These are phyloP conservation scores for Magnaporthales sp. DNA, from an alignment of 2,329 filamentous ascomycete species.

Conservation along the genomic window DNA sequence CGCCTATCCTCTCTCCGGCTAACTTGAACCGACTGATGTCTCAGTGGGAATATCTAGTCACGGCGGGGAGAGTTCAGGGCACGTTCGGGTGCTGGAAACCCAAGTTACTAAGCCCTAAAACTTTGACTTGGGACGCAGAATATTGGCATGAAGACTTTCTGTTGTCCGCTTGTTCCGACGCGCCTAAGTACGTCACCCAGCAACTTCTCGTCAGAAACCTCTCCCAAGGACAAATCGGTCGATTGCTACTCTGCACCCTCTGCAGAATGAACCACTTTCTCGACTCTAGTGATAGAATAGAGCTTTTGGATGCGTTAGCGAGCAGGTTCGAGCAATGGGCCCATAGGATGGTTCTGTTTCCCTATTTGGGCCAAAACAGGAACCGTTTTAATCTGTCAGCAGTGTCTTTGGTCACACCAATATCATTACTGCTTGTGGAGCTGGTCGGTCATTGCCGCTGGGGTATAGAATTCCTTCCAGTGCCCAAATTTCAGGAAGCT, in stretches of 20 bases:
- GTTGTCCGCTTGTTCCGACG: background rate
- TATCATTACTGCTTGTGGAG: background rate
- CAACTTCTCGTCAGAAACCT: background rate
- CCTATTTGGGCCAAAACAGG: background rate
- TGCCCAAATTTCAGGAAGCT: too few species aligned
- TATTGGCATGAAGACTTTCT: background rate
- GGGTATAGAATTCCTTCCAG: too few species aligned
- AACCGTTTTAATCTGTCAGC: background rate
- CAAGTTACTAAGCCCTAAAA: background rate
- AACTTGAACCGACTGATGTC: too few species aligned
- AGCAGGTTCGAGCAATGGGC: background rate
- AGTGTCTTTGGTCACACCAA: background rate
- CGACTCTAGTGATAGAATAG: background rate
- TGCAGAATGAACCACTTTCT: too few species aligned
- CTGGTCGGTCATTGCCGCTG: background rate
- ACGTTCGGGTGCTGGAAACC: background rate
- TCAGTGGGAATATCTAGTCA: too few species aligned
- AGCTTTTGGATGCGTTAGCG: background rate
- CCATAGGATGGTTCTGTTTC: background rate
- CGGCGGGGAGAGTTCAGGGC: background rate
- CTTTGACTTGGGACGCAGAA: background rate
- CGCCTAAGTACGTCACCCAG: background rate
- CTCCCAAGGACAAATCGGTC: background rate
- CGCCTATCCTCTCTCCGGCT: too few species aligned
- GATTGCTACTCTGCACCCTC: background rate